A percentile compares a stretch with the other conserved stretches of the same genome.
Evolutionary conservation across 176 grass and related monocot genomes (phyloP).

Genomic region (Chloris gayana): DNA sequence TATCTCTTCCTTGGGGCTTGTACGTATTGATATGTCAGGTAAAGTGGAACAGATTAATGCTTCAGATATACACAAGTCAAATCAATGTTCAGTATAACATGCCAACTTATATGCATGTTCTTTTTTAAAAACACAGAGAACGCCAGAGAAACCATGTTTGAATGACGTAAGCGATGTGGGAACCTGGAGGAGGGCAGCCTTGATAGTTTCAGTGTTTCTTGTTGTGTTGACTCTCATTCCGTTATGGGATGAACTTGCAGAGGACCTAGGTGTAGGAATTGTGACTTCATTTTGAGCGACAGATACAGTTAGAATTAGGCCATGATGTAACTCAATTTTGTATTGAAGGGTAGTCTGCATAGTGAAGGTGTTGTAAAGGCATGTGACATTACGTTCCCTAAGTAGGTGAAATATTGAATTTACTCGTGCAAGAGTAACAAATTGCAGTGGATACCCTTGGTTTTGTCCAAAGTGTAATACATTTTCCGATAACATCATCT

Average conservation of each 20-base stretch:
- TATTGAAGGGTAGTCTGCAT: too few species aligned
- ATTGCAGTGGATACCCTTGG: background rate
- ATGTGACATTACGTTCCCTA: background rate
- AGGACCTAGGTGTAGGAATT: slow-evolving; percentile 90
- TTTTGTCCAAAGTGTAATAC: background rate
- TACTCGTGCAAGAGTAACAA: background rate
- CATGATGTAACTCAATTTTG: too few species aligned
- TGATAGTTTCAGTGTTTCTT: slow-evolving; percentile 65
- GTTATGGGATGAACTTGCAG: slow-evolving; percentile 89
- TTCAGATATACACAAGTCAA: background rate
- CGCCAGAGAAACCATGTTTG: slow-evolving; percentile 88
- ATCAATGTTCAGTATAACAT: background rate
- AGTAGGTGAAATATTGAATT: slow-evolving; percentile 6
- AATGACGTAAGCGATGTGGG: slow-evolving; percentile 92
- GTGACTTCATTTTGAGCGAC: slow-evolving; percentile 70
- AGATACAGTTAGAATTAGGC: slow-evolving; percentile 30
- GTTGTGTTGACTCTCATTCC: slow-evolving; percentile 87
- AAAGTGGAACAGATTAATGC: background rate
- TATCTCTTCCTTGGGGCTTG: slow-evolving; percentile 98
- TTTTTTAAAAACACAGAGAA: slow-evolving; percentile 55
- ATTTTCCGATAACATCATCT: background rate
- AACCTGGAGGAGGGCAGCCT: slow-evolving; percentile 75
- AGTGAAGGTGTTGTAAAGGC: slow-evolving; percentile 26
- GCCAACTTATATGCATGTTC: background rate
- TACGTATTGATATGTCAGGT: slow-evolving; percentile 99